Conservation (phyloP, 495 filamentous ascomycete genomes). For the Corynascus novoguineensis region DNA sequence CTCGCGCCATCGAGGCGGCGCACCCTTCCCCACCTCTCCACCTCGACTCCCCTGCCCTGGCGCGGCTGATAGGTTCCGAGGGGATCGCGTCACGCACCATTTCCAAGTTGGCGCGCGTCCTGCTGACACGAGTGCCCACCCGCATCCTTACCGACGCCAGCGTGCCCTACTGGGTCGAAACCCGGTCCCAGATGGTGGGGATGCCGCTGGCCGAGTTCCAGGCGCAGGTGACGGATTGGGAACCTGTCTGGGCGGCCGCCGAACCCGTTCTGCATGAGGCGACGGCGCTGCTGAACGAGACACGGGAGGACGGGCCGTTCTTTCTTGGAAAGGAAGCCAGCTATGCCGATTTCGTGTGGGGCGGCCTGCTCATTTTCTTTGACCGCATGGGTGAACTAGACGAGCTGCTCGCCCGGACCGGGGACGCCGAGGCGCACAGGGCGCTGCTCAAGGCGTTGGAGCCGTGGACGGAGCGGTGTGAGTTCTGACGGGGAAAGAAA, state of each 20-base stretch:
- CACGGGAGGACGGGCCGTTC: conserved; percentile 41
- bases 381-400: conserved; percentile 28
- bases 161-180: conserved; percentile 41
- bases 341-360: conserved; percentile 44
- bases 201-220: conserved; percentile 41
- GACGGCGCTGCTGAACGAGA: conserved; percentile 47
- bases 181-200: conserved; percentile 35
- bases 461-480: conserved; percentile 34
- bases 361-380: conserved; percentile 33
- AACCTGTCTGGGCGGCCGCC: conserved; percentile 32
- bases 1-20: conserved; percentile 42
- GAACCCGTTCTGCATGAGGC: conserved; percentile 34
- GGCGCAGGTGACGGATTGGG: conserved; percentile 34
- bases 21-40: conserved; percentile 50
- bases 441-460: conserved; percentile 35
- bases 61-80: conserved; percentile 33
- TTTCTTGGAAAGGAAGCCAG: conserved; percentile 34
- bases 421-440: conserved; percentile 31
- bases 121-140: conserved; percentile 33
- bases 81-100: conserved; percentile 16
- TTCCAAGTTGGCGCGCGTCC: conserved; percentile 21
- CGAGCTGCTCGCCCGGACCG: conserved; percentile 29
- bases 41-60: conserved; percentile 43
- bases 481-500: conserved; percentile 12
- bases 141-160: conserved; percentile 38